Percentiles rank a stretch among this genome's conserved stretches.
Evolutionary conservation across 345 rosid species (phyloP).

Genomic region (Euphorbia pulcherrima): DNA sequence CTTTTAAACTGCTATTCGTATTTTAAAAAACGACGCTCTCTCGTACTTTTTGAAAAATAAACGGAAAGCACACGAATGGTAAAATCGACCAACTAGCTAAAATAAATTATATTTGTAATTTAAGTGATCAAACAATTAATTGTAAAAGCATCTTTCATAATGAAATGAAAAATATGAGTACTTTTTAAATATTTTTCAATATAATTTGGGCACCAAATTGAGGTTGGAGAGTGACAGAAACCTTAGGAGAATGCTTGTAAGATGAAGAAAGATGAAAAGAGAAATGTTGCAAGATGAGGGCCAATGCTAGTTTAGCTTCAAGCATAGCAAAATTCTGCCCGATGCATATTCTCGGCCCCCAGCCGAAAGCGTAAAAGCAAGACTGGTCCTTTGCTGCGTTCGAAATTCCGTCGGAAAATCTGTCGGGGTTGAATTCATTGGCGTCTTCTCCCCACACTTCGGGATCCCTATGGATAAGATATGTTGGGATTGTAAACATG

Average conservation of each 20-base stretch:
- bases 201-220: constrained; percentile 10
- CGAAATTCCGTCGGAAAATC: constrained; percentile 10
- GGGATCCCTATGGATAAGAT: not conserved
- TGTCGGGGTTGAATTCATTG: not conserved
- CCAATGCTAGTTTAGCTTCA: not conserved
- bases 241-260: not conserved
- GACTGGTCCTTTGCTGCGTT: not conserved
- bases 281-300: constrained; percentile 10
- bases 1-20: too few species aligned
- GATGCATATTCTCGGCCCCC: constrained; percentile 10
- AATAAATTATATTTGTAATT: too few species aligned
- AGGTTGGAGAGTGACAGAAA: constrained; percentile 9
- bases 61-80: too few species aligned
- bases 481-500: not conserved
- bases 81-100: too few species aligned
- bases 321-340: constrained; percentile 15
- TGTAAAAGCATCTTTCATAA: not conserved
- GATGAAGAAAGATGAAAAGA: constrained; percentile 5
- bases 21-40: too few species aligned
- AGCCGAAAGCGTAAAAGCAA: not conserved
- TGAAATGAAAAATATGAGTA: not conserved
- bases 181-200: not conserved
- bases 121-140: too few species aligned
- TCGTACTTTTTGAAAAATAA: too few species aligned
- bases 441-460: constrained; percentile 16